These are phyloP conservation scores for Lactarius hatsudake DNA, from an alignment of 768 basidiomycete genomes.

Conservation along the genomic window DNA sequence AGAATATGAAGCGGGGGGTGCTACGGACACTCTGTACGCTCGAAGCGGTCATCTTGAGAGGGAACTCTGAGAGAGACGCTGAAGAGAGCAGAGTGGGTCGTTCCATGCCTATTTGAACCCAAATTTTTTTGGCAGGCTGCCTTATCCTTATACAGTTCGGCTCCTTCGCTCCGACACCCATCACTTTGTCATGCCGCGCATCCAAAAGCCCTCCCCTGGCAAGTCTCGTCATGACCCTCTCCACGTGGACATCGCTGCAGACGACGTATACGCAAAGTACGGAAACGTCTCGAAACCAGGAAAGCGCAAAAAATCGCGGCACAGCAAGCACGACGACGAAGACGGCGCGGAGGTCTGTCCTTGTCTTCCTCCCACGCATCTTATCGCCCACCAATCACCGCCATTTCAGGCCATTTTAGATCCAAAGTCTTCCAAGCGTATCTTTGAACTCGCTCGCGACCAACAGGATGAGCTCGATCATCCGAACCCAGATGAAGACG, in stretches of 20 bases:
- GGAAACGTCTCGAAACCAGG: conserved; percentile 74
- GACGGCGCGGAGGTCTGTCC: conserved; percentile 40
- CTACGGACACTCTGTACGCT: conserved; percentile 12
- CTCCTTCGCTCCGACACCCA: neutral
- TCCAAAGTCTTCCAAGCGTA: conserved; percentile 77
- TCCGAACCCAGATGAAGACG: conserved; percentile 30
- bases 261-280: conserved; percentile 74
- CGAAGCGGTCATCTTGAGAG: conserved; percentile 22
- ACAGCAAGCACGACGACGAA: conserved; percentile 38
- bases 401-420: conserved; percentile 62
- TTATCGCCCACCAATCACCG: conserved; percentile 1
- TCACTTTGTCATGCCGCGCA: conserved; percentile 56
- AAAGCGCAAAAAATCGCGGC: conserved; percentile 63
- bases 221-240: conserved; percentile 85
- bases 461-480: conserved; percentile 86
- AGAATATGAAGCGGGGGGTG: neutral
- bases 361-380: conserved; percentile 5
- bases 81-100: neutral
- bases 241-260: conserved; percentile 76
- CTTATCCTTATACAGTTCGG: neutral
- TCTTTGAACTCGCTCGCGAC: conserved; percentile 87
- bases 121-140: neutral
- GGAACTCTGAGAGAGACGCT: neutral
- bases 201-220: conserved; percentile 43
- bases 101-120: neutral